These are phyloP conservation scores for Harringtonia aguacate DNA, from an alignment of 2,329 filamentous ascomycete genomes.

Conservation along the genomic window DNA sequence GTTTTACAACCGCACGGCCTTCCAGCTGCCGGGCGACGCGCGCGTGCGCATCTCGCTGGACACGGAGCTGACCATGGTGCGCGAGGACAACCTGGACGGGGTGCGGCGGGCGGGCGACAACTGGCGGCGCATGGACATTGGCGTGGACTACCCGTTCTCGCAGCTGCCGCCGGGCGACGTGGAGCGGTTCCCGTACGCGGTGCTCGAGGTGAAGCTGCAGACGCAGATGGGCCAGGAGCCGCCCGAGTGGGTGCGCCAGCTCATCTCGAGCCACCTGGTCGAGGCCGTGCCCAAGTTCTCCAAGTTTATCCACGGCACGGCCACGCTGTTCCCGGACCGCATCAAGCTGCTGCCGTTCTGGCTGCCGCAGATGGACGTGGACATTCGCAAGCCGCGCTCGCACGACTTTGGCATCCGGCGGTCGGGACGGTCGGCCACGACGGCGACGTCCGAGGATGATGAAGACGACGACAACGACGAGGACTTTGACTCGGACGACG, in stretches of 20 bases:
- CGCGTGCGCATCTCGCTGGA: constrained; percentile 94
- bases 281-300: constrained; percentile 99
- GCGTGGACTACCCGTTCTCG: constrained; percentile 87
- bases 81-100: constrained; percentile 91
- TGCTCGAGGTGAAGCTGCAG: constrained; percentile 95
- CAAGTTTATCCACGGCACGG: constrained; percentile 96
- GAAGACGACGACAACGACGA: constrained; percentile 59
- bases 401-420: constrained; percentile 88
- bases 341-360: constrained; percentile 92
- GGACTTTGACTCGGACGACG: constrained; percentile 54
- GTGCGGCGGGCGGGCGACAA: constrained; percentile 67
- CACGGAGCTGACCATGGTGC: constrained; percentile 88
- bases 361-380: constrained; percentile 97
- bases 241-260: constrained; percentile 89
- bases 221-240: constrained; percentile 92
- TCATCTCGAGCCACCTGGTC: constrained; percentile 87
- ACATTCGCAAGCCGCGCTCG: constrained; percentile 85
- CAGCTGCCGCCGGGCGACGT: constrained; percentile 79
- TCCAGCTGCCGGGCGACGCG: constrained; percentile 92
- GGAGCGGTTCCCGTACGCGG: constrained; percentile 87
- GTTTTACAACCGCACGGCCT: constrained; percentile 97
- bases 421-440: constrained; percentile 63
- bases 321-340: constrained; percentile 72
- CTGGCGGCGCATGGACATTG: constrained; percentile 96
- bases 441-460: constrained; percentile 67